Base-by-base conservation (phyloP, 352 stramenopile species). In the Pythium sp. region DNA sequence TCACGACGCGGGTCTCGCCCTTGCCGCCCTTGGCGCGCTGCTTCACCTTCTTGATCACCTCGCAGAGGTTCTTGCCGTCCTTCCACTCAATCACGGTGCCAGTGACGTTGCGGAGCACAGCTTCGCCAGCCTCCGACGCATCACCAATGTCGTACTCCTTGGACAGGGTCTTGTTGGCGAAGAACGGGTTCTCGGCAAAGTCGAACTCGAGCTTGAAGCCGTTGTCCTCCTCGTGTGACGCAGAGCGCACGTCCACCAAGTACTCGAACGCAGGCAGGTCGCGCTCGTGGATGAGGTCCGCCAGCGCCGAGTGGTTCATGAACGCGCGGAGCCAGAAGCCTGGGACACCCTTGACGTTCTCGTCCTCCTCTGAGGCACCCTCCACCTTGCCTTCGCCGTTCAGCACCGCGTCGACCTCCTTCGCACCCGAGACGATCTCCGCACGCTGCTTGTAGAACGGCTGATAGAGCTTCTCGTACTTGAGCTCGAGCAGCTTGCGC, bases 71-170 rank as follows among this genome's bases (percentile, higher is more conserved):
- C 73, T 95, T 78, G 64, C 81, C 80, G 30, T 91, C 82, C 72
- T 93, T 92, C 87, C 87, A 95, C 67, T 91, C 76, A 43, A 95
- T 92, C 12, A 78, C 72, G 2, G 85, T 93, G 67, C 87, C 87
- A 20, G 67, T 77, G 12, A 93, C 82, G 66, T 95, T 92, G 62
- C 82, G 81, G 43, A 95, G 68, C 78, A 95, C 84, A 24, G 87
- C 87, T 67, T 95, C 87, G 53, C 87, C 87, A 30, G 85, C 75
- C 30, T 92, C 83, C 38, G 83, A 91, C n/a, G 84, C 87, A 69
- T 95, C 87, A 65, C 82, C 85, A 59, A 95, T 90, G 72, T 93
- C 87, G 76, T 95, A 95, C 76, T 92, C 85, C 75, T 95, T 95
- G 32, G 74, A 83, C 9, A 95, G 81, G 28, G 80, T 81, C 71